Conservation (phyloP, 257 asterid species). For the Fraxinus cuspidata region DNA sequence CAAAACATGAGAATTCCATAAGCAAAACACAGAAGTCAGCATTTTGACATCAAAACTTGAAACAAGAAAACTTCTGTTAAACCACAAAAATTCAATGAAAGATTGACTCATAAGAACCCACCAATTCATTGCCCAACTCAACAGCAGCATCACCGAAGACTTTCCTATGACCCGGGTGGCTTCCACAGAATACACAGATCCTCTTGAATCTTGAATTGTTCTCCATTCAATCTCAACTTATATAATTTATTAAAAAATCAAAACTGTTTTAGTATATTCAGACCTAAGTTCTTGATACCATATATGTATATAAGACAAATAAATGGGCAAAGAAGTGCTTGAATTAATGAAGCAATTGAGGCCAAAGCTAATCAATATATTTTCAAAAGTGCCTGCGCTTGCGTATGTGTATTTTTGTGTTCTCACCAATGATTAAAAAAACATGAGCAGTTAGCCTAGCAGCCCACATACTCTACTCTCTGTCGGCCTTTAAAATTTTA, state of each 20-base stretch:
- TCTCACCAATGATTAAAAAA: background rate
- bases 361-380: constrained; percentile 20
- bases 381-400: constrained; percentile 1
- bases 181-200: constrained; percentile 95
- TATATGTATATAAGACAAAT: constrained; percentile 1
- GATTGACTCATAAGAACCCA: constrained; percentile 36
- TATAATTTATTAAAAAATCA: constrained; percentile 5
- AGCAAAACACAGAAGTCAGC: constrained; percentile 22
- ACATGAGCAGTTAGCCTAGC: background rate
- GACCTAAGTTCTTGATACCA: constrained; percentile 4
- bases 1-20: constrained; percentile 22
- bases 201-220: constrained; percentile 69
- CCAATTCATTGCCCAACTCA: constrained; percentile 93
- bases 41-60: constrained; percentile 24
- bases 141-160: constrained; percentile 95
- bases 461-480: constrained; percentile 1
- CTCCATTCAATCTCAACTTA: constrained; percentile 44
- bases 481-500: background rate
- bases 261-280: constrained; percentile 2
- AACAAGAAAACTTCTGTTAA: background rate
- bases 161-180: constrained; percentile 83
- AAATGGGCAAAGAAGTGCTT: constrained; percentile 19
- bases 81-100: constrained; percentile 23
- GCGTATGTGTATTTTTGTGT: background rate
- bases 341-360: constrained; percentile 22